Conservation (phyloP, 257 asterid species). For the Gentiana straminea region DNA sequence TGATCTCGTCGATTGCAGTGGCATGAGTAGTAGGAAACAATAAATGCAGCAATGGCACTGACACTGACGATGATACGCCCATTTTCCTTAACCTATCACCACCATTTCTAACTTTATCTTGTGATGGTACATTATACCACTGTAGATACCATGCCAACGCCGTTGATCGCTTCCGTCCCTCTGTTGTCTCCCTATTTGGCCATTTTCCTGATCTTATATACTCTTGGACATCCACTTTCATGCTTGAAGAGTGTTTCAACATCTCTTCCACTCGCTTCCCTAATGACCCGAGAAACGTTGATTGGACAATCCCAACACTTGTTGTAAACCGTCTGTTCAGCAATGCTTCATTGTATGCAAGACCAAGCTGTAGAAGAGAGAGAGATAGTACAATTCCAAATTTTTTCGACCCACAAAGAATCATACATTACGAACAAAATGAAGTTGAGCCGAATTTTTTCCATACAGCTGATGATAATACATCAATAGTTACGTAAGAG, state of each 20-base stretch:
- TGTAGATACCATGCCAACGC: conserved; percentile 76
- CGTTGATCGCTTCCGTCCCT: conserved; percentile 21
- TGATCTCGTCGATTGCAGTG: conserved; percentile 43
- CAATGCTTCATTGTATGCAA: conserved; percentile 74
- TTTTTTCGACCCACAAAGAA: too few species aligned
- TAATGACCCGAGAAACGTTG: conserved; percentile 72
- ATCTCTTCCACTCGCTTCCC: conserved; percentile 76
- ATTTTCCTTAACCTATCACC: conserved; percentile 33
- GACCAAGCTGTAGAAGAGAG: conserved; percentile 47
- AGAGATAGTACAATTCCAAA: background rate
- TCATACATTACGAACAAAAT: too few species aligned
- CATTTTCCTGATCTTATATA: conserved; percentile 47
- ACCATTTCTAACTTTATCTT: conserved; percentile 38
- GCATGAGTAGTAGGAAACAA: conserved; percentile 68
- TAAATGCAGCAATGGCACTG: conserved; percentile 57
- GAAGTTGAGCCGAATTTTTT: too few species aligned
- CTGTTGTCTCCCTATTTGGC: conserved; percentile 33
- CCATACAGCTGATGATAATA: too few species aligned
- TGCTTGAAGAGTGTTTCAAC: conserved; percentile 22
- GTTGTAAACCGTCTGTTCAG: conserved; percentile 45
- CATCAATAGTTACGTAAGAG: too few species aligned
- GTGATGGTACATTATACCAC: conserved; percentile 66
- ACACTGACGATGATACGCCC: conserved; percentile 17
- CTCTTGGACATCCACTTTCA: conserved; percentile 21
- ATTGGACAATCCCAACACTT: conserved; percentile 52